Evolutionary conservation across 371 early-diverging fungal genomes (phyloP).

Genomic region (Mortierella sp.): DNA sequence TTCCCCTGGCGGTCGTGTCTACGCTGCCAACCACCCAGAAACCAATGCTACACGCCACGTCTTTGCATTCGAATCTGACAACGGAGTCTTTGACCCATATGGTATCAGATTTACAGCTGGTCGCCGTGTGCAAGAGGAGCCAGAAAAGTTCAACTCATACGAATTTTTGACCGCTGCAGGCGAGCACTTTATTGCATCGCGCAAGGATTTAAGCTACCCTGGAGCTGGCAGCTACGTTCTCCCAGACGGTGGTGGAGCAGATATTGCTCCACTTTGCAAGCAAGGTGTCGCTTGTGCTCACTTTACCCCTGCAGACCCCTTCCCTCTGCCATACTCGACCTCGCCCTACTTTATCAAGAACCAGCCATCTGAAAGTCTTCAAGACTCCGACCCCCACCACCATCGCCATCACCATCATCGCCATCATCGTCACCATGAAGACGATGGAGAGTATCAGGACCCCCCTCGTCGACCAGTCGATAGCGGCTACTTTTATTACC

Average conservation of each 20-base stretch:
- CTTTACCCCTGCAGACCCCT: constrained; percentile 58
- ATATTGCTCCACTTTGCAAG: constrained; percentile 61
- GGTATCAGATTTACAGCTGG: constrained; percentile 57
- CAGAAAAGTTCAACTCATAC: constrained; percentile 29
- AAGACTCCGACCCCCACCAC: background rate
- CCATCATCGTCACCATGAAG: constrained; percentile 10
- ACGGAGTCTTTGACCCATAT: constrained; percentile 67
- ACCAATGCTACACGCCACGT: constrained; percentile 58
- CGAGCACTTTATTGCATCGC: constrained; percentile 37
- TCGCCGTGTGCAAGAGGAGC: constrained; percentile 35
- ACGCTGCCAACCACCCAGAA: constrained; percentile 59
- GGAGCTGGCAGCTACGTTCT: constrained; percentile 46
- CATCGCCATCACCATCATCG: constrained; percentile 5
- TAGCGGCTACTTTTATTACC: constrained; percentile 61
- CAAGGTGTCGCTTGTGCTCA: constrained; percentile 66
- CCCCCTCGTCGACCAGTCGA: constrained; percentile 46
- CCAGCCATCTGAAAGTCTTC: constrained; percentile 5
- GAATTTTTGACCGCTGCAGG: constrained; percentile 51
- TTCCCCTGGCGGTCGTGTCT: constrained; percentile 63
- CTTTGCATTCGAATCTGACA: constrained; percentile 70
- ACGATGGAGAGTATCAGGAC: constrained; percentile 9
- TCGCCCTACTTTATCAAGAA: constrained; percentile 45
- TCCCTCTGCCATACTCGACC: constrained; percentile 54
- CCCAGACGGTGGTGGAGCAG: constrained; percentile 56
- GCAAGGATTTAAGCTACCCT: constrained; percentile 41